phyloP scores from a whole-genome alignment of 2,329 filamentous ascomycete species.

The Anthostomella pinea region DNA sequence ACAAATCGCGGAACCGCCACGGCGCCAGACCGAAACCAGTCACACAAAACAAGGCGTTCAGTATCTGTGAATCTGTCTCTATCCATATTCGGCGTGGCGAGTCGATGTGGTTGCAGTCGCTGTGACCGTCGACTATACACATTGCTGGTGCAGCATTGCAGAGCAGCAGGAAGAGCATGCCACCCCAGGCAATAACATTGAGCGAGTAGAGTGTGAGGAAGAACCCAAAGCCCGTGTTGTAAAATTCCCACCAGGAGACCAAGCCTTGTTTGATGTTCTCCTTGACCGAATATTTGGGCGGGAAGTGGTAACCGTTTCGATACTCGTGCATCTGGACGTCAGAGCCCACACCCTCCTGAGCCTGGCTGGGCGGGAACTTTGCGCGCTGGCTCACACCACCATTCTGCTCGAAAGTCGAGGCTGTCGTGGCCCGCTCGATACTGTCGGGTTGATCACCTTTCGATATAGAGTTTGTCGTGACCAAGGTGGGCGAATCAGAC shows the following conservation, averaged over 20 bases:
- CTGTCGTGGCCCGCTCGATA: constrained; percentile 16
- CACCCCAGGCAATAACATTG: constrained; percentile 84
- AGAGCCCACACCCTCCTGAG: constrained; percentile 20
- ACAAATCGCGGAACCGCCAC: constrained; percentile 80
- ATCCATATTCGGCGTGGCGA: constrained; percentile 81
- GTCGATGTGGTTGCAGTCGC: constrained; percentile 66
- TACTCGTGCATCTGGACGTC: constrained; percentile 35
- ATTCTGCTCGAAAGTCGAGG: constrained; percentile 20
- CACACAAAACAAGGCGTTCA: constrained; percentile 82
- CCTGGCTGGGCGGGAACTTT: constrained; percentile 13
- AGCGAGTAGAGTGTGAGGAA: constrained; percentile 75
- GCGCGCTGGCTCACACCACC: constrained; percentile 18
- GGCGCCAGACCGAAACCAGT: constrained; percentile 82
- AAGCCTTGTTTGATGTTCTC: constrained; percentile 57
- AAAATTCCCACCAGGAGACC: constrained; percentile 67
- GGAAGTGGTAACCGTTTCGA: constrained; percentile 65
- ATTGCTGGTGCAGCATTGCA: constrained; percentile 72
- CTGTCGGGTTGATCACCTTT: constrained; percentile 6
- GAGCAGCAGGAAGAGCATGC: constrained; percentile 84
- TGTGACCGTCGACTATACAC: constrained; percentile 54
- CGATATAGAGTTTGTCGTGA: background rate
- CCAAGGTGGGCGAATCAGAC: constrained; percentile 2
- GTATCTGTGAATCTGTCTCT: constrained; percentile 78
- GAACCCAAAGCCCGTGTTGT: constrained; percentile 72
- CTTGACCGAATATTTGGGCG: constrained; percentile 57